Evolutionary conservation across 2,329 filamentous ascomycete genomes (phyloP).

Genomic region (Exophiala bonariae): DNA sequence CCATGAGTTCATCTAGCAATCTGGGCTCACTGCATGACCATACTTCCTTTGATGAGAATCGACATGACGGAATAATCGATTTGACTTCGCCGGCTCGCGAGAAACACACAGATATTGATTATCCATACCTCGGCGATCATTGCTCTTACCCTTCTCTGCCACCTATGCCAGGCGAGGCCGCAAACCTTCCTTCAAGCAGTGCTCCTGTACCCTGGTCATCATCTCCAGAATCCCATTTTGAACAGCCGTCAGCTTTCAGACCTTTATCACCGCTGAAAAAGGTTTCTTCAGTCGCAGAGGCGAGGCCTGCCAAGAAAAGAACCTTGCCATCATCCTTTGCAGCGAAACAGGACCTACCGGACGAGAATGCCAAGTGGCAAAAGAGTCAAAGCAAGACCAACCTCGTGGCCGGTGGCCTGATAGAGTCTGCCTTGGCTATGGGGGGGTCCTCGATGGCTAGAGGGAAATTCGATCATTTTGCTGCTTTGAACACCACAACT

Average conservation of each 20-base stretch:
- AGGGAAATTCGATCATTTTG: constrained; percentile 7
- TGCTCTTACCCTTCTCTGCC: constrained; percentile 39
- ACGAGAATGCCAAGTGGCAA: constrained; percentile 5
- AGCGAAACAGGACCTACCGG: no score
- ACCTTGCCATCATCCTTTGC: constrained; percentile 59
- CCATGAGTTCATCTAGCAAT: constrained; percentile 25
- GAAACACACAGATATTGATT: constrained; percentile 40
- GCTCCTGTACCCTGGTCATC: constrained; percentile 70
- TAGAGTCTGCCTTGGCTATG: neutral
- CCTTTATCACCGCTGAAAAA: constrained; percentile 1
- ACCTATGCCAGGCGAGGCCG: constrained; percentile 17
- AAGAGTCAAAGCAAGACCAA: neutral
- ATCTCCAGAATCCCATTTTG: constrained; percentile 47
- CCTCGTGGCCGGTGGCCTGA: neutral
- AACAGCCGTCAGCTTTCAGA: constrained; percentile 6
- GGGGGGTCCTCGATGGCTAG: neutral
- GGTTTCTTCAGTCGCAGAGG: constrained; percentile 33
- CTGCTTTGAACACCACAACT: constrained; percentile 6
- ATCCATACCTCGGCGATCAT: constrained; percentile 18
- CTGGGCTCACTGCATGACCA: constrained; percentile 46
- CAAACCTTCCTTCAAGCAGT: constrained; percentile 49
- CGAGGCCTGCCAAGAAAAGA: constrained; percentile 58
- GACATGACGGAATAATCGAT: constrained; percentile 77
- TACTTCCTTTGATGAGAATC: constrained; percentile 72
- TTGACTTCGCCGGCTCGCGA: constrained; percentile 63